These are phyloP conservation scores for Petunia secreta DNA, from an alignment of 257 asterid genomes.

Conservation along the genomic window DNA sequence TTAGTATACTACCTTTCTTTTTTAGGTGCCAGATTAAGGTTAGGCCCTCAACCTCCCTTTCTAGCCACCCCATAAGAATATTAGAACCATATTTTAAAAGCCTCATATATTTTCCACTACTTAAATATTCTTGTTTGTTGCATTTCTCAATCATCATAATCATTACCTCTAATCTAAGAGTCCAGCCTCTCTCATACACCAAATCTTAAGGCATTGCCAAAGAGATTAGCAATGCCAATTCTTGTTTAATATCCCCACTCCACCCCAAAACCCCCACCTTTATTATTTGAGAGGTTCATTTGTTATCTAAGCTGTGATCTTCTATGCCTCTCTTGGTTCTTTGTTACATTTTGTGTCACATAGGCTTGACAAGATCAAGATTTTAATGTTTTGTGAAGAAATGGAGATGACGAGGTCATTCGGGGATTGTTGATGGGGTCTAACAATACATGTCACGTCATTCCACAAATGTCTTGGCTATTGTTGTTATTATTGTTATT, in stretches of 20 bases:
- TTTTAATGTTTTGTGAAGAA: not conserved
- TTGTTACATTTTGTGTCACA: slow-evolving; percentile 25
- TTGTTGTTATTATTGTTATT: slow-evolving; percentile 27
- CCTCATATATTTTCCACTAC: not conserved
- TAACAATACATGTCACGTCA: slow-evolving; percentile 28
- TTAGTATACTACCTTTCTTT: slow-evolving; percentile 8
- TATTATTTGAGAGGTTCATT: slow-evolving; percentile 30
- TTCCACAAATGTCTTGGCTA: slow-evolving; percentile 34
- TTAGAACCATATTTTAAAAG: slow-evolving; percentile 29
- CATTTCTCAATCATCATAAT: slow-evolving; percentile 28
- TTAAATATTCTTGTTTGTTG: slow-evolving; percentile 11
- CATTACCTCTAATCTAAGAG: slow-evolving; percentile 25
- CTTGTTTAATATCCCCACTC: slow-evolving; percentile 1
- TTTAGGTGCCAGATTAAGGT: slow-evolving; percentile 32
- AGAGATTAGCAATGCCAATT: slow-evolving; percentile 32
- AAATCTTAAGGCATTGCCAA: slow-evolving; percentile 37
- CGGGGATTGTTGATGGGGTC: slow-evolving; percentile 60
- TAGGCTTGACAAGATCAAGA: not conserved
- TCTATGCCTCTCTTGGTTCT: slow-evolving; percentile 6
- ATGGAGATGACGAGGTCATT: slow-evolving; percentile 32
- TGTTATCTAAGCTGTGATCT: slow-evolving; percentile 1
- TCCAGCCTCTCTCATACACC: slow-evolving; percentile 38
- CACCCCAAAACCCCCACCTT: slow-evolving; percentile 1
- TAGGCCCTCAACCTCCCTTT: slow-evolving; percentile 23
- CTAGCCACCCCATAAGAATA: not conserved